phyloP scores from a whole-genome alignment of 2,329 filamentous ascomycete species.

The Chaetothyriales sp. region DNA sequence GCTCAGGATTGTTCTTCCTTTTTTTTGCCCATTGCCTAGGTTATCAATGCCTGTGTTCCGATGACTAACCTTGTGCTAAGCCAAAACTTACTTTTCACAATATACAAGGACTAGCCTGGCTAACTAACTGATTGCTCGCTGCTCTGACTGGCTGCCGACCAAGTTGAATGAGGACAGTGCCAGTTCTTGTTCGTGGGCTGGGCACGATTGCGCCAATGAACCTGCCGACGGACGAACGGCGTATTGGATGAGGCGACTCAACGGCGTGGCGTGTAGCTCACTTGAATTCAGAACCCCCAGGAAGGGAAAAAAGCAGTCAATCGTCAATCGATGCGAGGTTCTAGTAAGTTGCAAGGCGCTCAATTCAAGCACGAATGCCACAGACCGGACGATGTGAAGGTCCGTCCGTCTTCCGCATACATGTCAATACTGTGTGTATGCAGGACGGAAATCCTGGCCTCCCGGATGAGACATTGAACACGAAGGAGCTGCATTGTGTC shows the following conservation, averaged over 20 bases:
- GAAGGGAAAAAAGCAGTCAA: background rate
- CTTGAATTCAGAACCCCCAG: background rate
- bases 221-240: background rate
- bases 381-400: background rate
- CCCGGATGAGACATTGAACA: background rate
- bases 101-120: background rate
- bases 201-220: too few relatives aligned
- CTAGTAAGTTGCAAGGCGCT: background rate
- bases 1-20: background rate
- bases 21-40: background rate
- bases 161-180: background rate
- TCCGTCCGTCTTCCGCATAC: background rate
- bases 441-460: background rate
- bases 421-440: too few relatives aligned
- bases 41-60: background rate
- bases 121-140: background rate
- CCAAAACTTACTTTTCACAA: background rate
- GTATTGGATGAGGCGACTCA: background rate
- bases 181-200: background rate
- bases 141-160: background rate
- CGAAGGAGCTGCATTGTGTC: background rate
- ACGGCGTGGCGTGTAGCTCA: background rate
- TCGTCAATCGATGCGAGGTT: background rate
- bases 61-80: background rate
- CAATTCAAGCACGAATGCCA: background rate